These are phyloP conservation scores for Pseudonitzschia delicatissima DNA, from an alignment of 108 stramenopile genomes.

Conservation along the genomic window DNA sequence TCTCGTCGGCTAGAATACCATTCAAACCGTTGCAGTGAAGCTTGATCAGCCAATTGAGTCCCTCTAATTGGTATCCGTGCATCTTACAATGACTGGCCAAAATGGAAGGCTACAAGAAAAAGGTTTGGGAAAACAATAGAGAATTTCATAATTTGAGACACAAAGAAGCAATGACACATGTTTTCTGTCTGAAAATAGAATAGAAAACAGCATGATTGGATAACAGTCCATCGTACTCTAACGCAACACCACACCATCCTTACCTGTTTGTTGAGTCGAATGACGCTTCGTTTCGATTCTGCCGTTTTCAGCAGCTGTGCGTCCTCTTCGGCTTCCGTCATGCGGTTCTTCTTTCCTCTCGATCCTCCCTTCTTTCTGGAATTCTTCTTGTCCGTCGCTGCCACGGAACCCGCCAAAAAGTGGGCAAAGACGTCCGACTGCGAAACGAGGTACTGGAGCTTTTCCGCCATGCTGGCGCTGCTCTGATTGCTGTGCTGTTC, in stretches of 20 bases:
- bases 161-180: too few species aligned
- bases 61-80: conserved; percentile 98
- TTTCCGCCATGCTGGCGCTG: conserved; percentile 34
- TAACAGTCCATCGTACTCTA: background rate
- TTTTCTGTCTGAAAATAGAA: too few species aligned
- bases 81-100: conserved; percentile 82
- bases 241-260: background rate
- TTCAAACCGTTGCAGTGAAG: conserved; percentile 98
- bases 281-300: conserved; percentile 71
- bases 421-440: conserved; percentile 99
- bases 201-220: background rate
- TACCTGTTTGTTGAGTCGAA: conserved; percentile 80
- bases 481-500: background rate
- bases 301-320: conserved; percentile 90
- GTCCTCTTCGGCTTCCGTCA: conserved; percentile 98
- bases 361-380: conserved; percentile 41
- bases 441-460: conserved; percentile 87
- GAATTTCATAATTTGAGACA: too few species aligned
- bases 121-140: background rate
- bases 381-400: background rate
- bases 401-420: conserved; percentile 82
- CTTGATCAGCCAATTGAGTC: conserved; percentile 99
- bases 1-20: conserved; percentile 98
- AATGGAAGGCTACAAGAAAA: conserved; percentile 49
- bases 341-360: conserved; percentile 71